A percentile compares a stretch with the other conserved stretches of the same genome.
phyloP scores from a whole-genome alignment of 2,329 filamentous ascomycete species.

The Claviceps citrina region DNA sequence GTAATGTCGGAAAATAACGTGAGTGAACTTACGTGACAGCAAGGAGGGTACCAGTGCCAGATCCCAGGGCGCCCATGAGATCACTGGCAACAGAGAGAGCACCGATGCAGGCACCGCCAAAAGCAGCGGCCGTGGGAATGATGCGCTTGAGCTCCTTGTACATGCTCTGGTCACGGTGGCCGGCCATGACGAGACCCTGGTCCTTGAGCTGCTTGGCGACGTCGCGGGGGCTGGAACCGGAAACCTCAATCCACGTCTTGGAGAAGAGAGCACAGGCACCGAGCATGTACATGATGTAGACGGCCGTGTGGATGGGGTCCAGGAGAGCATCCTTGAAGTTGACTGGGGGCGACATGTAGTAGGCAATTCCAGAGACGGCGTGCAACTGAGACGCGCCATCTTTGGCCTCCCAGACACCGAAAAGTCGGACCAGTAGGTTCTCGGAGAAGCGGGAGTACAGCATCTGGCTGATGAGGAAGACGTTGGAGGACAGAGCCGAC shows the following conservation, averaged over 20 bases:
- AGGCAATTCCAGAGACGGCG: constrained; percentile 82
- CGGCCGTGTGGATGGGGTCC: constrained; percentile 88
- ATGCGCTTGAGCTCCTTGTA: constrained; percentile 99
- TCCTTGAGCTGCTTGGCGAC: constrained; percentile 99
- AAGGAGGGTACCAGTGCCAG: constrained; percentile 91
- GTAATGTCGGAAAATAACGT: no score
- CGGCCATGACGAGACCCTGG: constrained; percentile 97
- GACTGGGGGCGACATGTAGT: constrained; percentile 98
- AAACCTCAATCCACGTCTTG: constrained; percentile 99
- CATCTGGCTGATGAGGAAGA: constrained; percentile 99
- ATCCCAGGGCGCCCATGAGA: constrained; percentile 87
- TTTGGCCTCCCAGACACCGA: constrained; percentile 96
- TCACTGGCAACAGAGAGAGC: constrained; percentile 90
- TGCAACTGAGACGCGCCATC: constrained; percentile 93
- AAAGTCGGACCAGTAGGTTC: constrained; percentile 92
- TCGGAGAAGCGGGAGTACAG: constrained; percentile 97
- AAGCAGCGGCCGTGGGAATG: constrained; percentile 93
- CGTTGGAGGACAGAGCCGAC: constrained; percentile 94
- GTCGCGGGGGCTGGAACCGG: constrained; percentile 89
- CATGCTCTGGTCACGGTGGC: constrained; percentile 99
- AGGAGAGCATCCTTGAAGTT: constrained; percentile 95
- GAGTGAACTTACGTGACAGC: constrained; percentile 79
- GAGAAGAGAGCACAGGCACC: constrained; percentile 95
- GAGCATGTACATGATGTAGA: constrained; percentile 97
- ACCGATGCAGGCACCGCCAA: constrained; percentile 97